Conservation (phyloP, 2,329 filamentous ascomycete genomes). For the Thelonectria discophora region DNA sequence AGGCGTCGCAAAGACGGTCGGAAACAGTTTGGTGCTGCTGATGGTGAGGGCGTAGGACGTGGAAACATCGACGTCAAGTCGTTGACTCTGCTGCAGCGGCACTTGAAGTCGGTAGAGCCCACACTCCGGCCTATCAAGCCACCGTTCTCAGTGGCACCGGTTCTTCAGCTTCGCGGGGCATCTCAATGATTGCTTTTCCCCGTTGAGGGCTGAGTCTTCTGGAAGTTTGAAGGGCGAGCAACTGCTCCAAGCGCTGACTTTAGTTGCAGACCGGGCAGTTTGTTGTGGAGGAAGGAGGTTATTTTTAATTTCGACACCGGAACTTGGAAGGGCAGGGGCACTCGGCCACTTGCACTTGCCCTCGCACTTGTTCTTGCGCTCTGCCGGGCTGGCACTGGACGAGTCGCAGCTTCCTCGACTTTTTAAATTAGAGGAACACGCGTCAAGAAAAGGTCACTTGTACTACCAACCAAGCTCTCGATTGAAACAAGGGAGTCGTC, state of each 20-base stretch:
- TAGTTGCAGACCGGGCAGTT: neutral
- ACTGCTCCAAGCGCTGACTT: constrained; percentile 12
- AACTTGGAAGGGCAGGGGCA: neutral
- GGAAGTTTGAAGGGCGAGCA: constrained; percentile 15
- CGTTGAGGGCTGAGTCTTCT: constrained; percentile 18
- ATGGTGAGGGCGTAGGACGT: neutral
- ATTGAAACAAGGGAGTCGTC: neutral
- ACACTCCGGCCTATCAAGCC: constrained; percentile 8
- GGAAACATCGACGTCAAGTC: neutral
- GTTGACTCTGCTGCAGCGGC: neutral
- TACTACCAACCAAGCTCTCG: constrained; percentile 4
- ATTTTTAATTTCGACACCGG: constrained; percentile 23
- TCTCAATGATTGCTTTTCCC: constrained; percentile 9
- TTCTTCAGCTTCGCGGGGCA: constrained; percentile 1
- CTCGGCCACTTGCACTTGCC: constrained; percentile 3
- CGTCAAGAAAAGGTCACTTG: constrained; percentile 13
- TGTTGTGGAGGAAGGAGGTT: constrained; percentile 1
- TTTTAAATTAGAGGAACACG: constrained; percentile 29
- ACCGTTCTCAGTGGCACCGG: neutral
- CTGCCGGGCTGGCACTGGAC: neutral
- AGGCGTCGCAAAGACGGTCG: constrained; percentile 25
- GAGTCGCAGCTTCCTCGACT: constrained; percentile 1
- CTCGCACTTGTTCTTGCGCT: too few species aligned
- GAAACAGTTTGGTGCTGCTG: constrained; percentile 18
- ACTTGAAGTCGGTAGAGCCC: neutral